Percentiles rank a stretch among this genome's conserved stretches.
Evolutionary conservation across 2,329 filamentous ascomycete species (phyloP).

Genomic region (Akanthomyces lecanii): DNA sequence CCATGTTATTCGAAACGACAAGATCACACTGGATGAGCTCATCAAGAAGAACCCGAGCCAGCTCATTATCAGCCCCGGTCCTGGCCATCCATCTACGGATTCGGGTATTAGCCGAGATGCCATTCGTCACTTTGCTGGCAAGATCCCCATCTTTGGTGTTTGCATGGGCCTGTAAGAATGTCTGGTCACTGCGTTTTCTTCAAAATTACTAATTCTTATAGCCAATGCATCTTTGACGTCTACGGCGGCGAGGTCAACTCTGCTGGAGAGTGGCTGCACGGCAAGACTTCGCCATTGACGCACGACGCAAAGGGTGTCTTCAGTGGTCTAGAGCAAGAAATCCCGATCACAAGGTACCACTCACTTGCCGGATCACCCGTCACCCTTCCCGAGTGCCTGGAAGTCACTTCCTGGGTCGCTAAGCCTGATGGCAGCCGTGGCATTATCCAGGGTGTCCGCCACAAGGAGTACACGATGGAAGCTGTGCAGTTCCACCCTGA

Average conservation of each 20-base stretch:
- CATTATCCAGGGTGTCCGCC: conserved; percentile 94
- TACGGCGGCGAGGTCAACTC: conserved; percentile 90
- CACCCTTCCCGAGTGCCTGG: conserved; percentile 78
- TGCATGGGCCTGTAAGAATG: conserved; percentile 87
- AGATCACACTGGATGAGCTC: conserved; percentile 80
- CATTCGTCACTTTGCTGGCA: conserved; percentile 86
- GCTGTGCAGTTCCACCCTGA: conserved; percentile 98
- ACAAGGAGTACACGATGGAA: conserved; percentile 87
- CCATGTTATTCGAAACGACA: conserved; percentile 86
- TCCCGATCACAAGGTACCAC: conserved; percentile 93
- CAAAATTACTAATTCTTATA: conserved; percentile 27
- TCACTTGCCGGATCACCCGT: conserved; percentile 89
- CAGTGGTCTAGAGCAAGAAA: conserved; percentile 67
- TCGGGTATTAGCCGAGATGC: conserved; percentile 91
- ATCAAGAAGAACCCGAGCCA: conserved; percentile 84
- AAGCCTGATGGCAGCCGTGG: conserved; percentile 72
- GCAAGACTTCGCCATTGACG: conserved; percentile 86
- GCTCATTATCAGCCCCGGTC: conserved; percentile 89
- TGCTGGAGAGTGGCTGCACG: conserved; percentile 93
- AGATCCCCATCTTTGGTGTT: conserved; percentile 93
- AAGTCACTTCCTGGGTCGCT: conserved; percentile 86
- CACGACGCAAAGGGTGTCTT: conserved; percentile 95
- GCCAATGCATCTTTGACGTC: conserved; percentile 91
- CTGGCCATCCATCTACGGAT: conserved; percentile 86
- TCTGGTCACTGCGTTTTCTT: background rate